Evolutionary conservation across 2,329 filamentous ascomycete genomes (phyloP).

Genomic region (Alternaria solani): DNA sequence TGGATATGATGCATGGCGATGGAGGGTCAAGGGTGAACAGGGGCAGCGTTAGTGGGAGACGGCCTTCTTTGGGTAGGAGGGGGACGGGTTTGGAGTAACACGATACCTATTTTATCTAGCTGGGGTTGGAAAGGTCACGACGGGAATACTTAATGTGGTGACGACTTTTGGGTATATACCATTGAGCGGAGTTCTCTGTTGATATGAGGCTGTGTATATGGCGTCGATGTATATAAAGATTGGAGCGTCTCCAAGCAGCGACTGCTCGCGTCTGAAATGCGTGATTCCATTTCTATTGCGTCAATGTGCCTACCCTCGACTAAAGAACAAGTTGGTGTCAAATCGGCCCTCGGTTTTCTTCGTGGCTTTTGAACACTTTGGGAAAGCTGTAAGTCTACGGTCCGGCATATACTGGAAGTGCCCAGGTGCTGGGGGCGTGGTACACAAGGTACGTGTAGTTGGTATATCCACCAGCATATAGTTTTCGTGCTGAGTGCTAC

Average conservation of each 20-base stretch:
- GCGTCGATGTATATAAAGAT: not conserved
- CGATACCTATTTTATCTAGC: no score
- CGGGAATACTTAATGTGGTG: not conserved
- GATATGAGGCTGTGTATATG: not conserved
- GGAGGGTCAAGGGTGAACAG: slow-evolving; percentile 1
- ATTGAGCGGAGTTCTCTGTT: not conserved
- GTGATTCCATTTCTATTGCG: not conserved
- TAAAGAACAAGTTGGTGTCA: not conserved
- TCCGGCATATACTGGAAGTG: no score
- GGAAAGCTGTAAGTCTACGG: no score
- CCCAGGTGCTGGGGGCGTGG: no score
- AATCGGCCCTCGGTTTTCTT: not conserved
- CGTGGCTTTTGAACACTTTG: not conserved
- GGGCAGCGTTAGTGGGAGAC: slow-evolving; percentile 8
- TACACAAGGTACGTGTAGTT: no score
- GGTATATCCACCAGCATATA: no score
- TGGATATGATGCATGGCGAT: slow-evolving; percentile 22
- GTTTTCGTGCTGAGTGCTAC: not conserved
- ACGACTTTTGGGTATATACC: not conserved
- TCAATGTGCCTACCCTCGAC: not conserved
- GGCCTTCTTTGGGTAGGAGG: slow-evolving; percentile 4
- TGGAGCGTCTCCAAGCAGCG: not conserved
- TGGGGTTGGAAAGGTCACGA: not conserved
- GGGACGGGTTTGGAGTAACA: slow-evolving; percentile 15
- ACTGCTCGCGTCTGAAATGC: not conserved